These are phyloP conservation scores for Vaccinium corymbosum DNA, from an alignment of 148 eudicot species.

Conservation along the genomic window DNA sequence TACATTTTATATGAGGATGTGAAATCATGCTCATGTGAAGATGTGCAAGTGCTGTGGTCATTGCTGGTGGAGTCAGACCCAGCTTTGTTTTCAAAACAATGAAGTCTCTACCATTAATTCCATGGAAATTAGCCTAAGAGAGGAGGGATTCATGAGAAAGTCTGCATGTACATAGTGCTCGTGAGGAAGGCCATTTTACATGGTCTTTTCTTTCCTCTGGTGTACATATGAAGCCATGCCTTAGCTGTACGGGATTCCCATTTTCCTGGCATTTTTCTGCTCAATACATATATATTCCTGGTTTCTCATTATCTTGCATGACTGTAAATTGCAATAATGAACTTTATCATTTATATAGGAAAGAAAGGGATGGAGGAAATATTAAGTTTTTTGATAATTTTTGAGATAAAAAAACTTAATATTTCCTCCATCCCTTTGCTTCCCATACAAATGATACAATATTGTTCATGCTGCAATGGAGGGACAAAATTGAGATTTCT, in stretches of 20 bases:
- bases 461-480: too few species aligned
- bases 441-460: too few species aligned
- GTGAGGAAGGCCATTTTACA: not conserved
- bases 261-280: not conserved
- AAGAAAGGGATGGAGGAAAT: too few species aligned
- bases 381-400: too few species aligned
- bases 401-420: too few species aligned
- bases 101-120: not conserved
- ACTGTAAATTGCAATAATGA: not conserved
- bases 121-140: not conserved
- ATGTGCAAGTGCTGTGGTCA: conserved; percentile 66
- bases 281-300: not conserved
- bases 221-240: not conserved
- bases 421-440: too few species aligned
- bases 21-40: conserved; percentile 60
- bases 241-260: not conserved
- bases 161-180: not conserved
- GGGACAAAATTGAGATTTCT: too few species aligned
- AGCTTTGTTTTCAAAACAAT: conserved; percentile 1
- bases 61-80: conserved; percentile 39
- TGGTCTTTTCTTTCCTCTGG: not conserved
- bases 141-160: not conserved
- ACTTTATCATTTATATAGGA: not conserved
- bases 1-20: conserved; percentile 60
- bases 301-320: not conserved